Conservation (phyloP, 2,329 filamentous ascomycete species). For the Colletotrichum tropicicola region DNA sequence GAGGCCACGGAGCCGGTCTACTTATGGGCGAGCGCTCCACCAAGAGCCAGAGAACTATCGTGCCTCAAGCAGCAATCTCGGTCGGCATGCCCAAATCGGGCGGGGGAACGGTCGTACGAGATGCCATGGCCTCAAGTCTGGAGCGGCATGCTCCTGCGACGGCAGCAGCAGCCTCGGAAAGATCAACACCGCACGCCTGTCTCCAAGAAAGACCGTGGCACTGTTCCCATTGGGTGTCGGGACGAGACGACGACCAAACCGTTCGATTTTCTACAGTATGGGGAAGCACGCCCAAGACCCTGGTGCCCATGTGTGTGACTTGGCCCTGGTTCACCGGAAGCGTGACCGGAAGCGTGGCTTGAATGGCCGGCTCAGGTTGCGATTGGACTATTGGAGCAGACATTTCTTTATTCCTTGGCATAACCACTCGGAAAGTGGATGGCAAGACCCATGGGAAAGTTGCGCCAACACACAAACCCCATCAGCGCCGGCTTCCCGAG, state of each 20-base stretch:
- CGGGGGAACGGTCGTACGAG: not conserved
- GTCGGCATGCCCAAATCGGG: not conserved
- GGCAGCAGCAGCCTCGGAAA: not conserved
- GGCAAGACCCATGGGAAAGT: not conserved
- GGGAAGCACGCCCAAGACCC: not conserved
- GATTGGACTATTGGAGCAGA: not conserved
- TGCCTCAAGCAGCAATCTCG: not conserved
- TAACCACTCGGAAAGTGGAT: not conserved
- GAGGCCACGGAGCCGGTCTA: not conserved
- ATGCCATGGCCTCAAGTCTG: not conserved
- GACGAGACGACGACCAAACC: not conserved
- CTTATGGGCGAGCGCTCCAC: not conserved
- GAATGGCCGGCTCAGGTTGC: not conserved
- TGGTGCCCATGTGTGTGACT: not conserved
- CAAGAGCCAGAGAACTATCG: not conserved
- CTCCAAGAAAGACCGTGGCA: not conserved
- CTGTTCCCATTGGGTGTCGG: constrained; percentile 1
- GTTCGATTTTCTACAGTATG: not conserved
- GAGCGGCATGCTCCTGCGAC: not conserved
- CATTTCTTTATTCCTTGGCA: not conserved
- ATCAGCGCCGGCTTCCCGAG: not conserved
- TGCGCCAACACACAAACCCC: not conserved
- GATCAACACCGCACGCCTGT: not conserved
- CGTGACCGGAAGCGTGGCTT: not conserved
- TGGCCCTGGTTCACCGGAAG: not conserved